Base-by-base conservation (phyloP, 495 filamentous ascomycete genomes). In the Viridothelium virens region DNA sequence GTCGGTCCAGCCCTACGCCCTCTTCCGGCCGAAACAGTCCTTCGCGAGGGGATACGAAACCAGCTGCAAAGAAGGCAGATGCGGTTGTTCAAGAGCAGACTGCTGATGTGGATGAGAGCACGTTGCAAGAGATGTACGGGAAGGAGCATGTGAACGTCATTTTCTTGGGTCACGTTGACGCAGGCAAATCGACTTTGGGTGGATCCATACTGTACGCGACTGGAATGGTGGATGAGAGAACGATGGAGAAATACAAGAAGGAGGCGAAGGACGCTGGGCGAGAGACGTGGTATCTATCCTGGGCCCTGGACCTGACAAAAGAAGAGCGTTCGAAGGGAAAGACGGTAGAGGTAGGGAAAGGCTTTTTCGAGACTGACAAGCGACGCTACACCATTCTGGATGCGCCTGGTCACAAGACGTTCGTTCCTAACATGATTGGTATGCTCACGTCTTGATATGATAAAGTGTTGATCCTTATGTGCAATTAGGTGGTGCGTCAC, bases 121-220 rank as follows among this genome's bases (percentile, higher is more conserved):
- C 90, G 0, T 79, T 99, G 66, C 90, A 91, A 74, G 94, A 97
- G 77, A 91, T 99, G 50, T 97, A 97, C 76, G 94, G 94, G 70
- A 96, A 97, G 77, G 94, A 99, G 77, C 94, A 99, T 73, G 87
- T 99, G 68, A 98, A 98, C 75, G 85, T 97, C 62, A 96, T 98
- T 66, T 98, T 98, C 82, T 90, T 98, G 72, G 94, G 94, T 63
- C 94, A 97, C 81, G 94, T 97, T 67, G 94, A 98, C 77, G 92
- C 93, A 66, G 94, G 94, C 71, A 99, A 97, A 80, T 94, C 90
- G 18, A 97, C 94, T 2, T 84, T 99, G 7, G 94, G 95, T 72
- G 94, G 94, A 56, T 86, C 87, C 56, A 94, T 99, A 65, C 80
- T 97, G 2, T 96, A 94, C 73, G 86, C 84, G 66, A 97, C 94